Evolutionary conservation across 1,284 basidiomycete genomes (phyloP).

Genomic region (Coriolopsis trogii): DNA sequence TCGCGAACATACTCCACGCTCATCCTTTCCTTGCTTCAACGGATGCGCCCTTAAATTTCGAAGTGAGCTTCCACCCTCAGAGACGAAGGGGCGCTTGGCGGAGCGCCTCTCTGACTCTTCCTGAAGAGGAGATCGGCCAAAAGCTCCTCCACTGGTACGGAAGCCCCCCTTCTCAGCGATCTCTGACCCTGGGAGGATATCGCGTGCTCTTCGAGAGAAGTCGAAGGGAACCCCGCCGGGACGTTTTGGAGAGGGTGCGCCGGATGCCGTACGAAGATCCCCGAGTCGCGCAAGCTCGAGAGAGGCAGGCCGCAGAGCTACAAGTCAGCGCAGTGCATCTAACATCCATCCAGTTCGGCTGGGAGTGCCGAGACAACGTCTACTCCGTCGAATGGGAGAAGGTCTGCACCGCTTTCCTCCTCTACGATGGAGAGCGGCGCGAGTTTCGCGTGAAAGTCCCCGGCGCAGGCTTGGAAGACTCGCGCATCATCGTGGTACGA

Average conservation of each 20-base stretch:
- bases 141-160: constrained; percentile 53
- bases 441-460: constrained; percentile 46
- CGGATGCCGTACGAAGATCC: constrained; percentile 52
- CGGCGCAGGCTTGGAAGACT: constrained; percentile 20
- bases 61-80: constrained; percentile 37
- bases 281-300: constrained; percentile 30
- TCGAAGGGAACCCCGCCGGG: constrained; percentile 32
- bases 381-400: constrained; percentile 63
- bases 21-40: constrained; percentile 39
- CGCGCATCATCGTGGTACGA: constrained; percentile 45
- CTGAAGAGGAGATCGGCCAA: constrained; percentile 39
- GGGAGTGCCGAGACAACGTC: constrained; percentile 53
- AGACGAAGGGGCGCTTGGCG: constrained; percentile 37
- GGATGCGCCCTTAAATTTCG: constrained; percentile 48
- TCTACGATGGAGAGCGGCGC: constrained; percentile 47
- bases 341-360: constrained; percentile 50
- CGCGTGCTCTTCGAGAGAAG: constrained; percentile 43
- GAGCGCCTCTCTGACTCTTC: constrained; percentile 52
- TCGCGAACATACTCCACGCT: constrained; percentile 50
- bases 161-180: constrained; percentile 16
- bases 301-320: constrained; percentile 34
- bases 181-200: constrained; percentile 35
- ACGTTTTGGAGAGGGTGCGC: constrained; percentile 45
- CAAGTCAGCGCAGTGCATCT: constrained; percentile 34
- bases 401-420: constrained; percentile 30